Base-by-base conservation (phyloP, 1,284 basidiomycete species). In the Anthracocystis setariae region DNA sequence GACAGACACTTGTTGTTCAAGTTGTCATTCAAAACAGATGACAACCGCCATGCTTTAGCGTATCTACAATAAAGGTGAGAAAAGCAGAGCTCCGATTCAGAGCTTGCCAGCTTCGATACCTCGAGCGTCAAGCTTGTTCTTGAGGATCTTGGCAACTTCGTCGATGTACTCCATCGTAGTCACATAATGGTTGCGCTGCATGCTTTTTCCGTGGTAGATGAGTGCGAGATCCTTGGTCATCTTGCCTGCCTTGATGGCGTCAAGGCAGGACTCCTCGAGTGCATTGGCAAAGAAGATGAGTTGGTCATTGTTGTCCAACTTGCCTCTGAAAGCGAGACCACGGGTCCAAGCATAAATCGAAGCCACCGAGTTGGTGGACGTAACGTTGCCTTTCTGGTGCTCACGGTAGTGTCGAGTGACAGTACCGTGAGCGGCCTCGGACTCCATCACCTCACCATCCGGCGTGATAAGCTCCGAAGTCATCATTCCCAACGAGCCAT, bases 301-400 rank as follows among this genome's bases (percentile, higher is more conserved):
- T 44, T 87, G 86, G 33, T 89, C 88, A 83, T 96, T 98, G 45
- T 86, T 85, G 84, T 98, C 95, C 32, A 97, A 87, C 86, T 93
- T 94, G 74, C 94, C 95, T 68, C 95, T 90, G 86, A 95, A 93
- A 38, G 72, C 57, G 37, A 93, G 85, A 1, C 95, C 95, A 49
- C 96, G 90, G 17, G 95, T 98, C 95, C 95, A 98, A 13, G 95
- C 95, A 81, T 95, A 98, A 86, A 98, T 98, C 59, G 92, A 94
- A 40, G 95, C 95, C 74, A 98, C 94, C 35, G 94, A 94, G 89
- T 98, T 98, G 63, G 95, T 98, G 64, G 92, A 82, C 13, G 84
- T 97, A 85, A 97, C 93, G 68, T 91, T 90, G 66, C 84, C 84
- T 86, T 96, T 94, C 85, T 98, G 94, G 85, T 90, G 91, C 86